Evolutionary conservation across 352 stramenopile species (phyloP).

Genomic region (Globisporangium cystogenes): DNA sequence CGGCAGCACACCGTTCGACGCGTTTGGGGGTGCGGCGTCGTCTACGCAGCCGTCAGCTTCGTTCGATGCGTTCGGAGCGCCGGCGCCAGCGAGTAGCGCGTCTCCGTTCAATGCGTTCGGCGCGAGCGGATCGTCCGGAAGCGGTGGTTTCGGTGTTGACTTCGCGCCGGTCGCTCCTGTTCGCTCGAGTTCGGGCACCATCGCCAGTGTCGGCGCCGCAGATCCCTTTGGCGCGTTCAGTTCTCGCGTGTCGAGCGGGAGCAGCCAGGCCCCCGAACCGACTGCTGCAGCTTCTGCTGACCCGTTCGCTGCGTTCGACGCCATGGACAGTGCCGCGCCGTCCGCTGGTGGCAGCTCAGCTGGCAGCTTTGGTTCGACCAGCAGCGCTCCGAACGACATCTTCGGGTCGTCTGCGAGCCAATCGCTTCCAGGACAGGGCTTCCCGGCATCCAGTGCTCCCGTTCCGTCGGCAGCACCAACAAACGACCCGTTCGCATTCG

Average conservation of each 20-base stretch:
- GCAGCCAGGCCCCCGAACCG: conserved; percentile 7
- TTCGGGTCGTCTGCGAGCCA: conserved; percentile 8
- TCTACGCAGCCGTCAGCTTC: not conserved
- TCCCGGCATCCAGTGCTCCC: conserved; percentile 1
- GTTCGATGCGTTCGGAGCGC: conserved; percentile 30
- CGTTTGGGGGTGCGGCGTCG: conserved; percentile 19
- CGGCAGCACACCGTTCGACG: conserved; percentile 18
- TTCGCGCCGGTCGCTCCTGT: conserved; percentile 14
- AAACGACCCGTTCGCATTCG: conserved; percentile 52
- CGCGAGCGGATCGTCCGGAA: conserved; percentile 11
- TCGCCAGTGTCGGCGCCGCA: not conserved
- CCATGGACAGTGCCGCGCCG: conserved; percentile 20
- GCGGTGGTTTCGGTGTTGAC: conserved; percentile 24
- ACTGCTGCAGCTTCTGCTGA: conserved; percentile 19
- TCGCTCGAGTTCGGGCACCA: conserved; percentile 19
- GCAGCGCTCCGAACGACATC: not conserved
- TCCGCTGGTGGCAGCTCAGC: conserved; percentile 1
- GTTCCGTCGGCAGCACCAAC: not conserved
- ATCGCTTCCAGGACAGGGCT: conserved; percentile 5
- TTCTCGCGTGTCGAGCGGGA: conserved; percentile 13
- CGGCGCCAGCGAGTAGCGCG: conserved; percentile 7
- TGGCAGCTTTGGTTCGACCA: conserved; percentile 14
- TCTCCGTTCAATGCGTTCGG: conserved; percentile 30
- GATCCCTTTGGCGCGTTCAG: conserved; percentile 23
- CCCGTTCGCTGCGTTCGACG: conserved; percentile 67